phyloP scores from a whole-genome alignment of 805 yeast species.

The Barnettozyma siamensis region DNA sequence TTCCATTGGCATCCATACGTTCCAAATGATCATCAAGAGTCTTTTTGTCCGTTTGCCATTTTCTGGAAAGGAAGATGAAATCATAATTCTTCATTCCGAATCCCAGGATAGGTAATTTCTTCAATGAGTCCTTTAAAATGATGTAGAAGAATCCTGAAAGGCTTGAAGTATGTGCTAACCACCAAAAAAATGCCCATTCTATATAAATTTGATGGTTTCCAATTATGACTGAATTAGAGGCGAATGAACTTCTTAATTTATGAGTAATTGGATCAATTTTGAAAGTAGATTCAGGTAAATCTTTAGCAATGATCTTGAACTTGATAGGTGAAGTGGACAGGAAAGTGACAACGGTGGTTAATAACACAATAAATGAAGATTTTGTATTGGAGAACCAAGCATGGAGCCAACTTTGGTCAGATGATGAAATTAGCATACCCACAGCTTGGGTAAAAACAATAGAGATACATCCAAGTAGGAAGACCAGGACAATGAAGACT shows the following conservation, averaged over 20 bases:
- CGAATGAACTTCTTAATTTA: constrained; percentile 25
- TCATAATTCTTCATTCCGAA: constrained; percentile 76
- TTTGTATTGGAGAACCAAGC: constrained; percentile 49
- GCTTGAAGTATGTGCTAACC: constrained; percentile 64
- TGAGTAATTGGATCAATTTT: constrained; percentile 8
- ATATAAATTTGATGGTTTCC: constrained; percentile 93
- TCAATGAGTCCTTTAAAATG: constrained; percentile 70
- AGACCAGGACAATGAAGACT: constrained; percentile 5
- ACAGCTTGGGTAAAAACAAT: constrained; percentile 43
- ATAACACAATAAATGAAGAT: constrained; percentile 47
- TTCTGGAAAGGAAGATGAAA: constrained; percentile 76
- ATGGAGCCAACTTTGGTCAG: constrained; percentile 32
- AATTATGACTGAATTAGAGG: constrained; percentile 56
- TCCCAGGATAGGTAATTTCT: constrained; percentile 69
- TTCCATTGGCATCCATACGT: constrained; percentile 54
- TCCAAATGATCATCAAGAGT: constrained; percentile 50
- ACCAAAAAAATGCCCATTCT: constrained; percentile 94
- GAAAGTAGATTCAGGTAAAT: constrained; percentile 16
- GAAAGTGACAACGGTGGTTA: constrained; percentile 44
- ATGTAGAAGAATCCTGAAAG: constrained; percentile 63
- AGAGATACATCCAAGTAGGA: constrained; percentile 34
- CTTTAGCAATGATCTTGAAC: constrained; percentile 44
- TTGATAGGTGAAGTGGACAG: constrained; percentile 42
- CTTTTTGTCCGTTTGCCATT: constrained; percentile 74
- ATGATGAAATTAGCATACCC: constrained; percentile 28